These are phyloP conservation scores for Basipetospora sp. DNA, from an alignment of 2,329 filamentous ascomycete species.

Conservation along the genomic window DNA sequence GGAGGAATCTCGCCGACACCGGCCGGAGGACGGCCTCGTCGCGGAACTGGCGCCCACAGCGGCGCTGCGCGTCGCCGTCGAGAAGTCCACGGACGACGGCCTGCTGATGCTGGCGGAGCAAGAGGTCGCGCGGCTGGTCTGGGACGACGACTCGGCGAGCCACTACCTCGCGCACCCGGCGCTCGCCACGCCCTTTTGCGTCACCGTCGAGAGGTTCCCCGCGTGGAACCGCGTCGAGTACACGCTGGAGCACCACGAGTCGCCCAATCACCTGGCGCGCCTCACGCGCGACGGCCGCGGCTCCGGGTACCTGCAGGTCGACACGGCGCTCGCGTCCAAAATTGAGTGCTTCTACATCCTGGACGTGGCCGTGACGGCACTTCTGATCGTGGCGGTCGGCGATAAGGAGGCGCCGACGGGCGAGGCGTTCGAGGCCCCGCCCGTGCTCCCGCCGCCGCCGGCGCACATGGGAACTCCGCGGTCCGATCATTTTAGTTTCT, in stretches of 20 bases:
- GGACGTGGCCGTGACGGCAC: constrained; percentile 45
- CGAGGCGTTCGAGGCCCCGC: constrained; percentile 47
- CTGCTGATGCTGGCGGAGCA: constrained; percentile 49
- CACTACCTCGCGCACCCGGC: constrained; percentile 51
- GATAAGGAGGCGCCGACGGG: constrained; percentile 34
- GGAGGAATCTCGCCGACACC: constrained; percentile 35
- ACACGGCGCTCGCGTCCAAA: constrained; percentile 43
- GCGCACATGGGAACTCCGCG: constrained; percentile 12
- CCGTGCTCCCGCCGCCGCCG: constrained; percentile 16
- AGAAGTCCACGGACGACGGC: constrained; percentile 33
- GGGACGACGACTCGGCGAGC: constrained; percentile 45
- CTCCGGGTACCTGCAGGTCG: constrained; percentile 44
- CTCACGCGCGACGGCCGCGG: constrained; percentile 47
- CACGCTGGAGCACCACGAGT: constrained; percentile 49
- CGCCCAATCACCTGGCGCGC: constrained; percentile 43
- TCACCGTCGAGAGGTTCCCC: constrained; percentile 42
- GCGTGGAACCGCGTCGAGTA: constrained; percentile 49
- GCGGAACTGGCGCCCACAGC: constrained; percentile 54
- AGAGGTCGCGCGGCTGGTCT: constrained; percentile 58
- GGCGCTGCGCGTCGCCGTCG: constrained; percentile 47
- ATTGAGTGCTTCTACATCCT: constrained; percentile 47
- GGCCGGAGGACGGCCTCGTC: constrained; percentile 47
- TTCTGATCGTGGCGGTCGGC: constrained; percentile 42
- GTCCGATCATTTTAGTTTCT: constrained; percentile 3
- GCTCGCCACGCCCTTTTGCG: constrained; percentile 47